A percentile compares a stretch with the other conserved stretches of the same genome.
These are phyloP conservation scores for Tylopilus felleus DNA, from an alignment of 768 basidiomycete species.

Conservation along the genomic window DNA sequence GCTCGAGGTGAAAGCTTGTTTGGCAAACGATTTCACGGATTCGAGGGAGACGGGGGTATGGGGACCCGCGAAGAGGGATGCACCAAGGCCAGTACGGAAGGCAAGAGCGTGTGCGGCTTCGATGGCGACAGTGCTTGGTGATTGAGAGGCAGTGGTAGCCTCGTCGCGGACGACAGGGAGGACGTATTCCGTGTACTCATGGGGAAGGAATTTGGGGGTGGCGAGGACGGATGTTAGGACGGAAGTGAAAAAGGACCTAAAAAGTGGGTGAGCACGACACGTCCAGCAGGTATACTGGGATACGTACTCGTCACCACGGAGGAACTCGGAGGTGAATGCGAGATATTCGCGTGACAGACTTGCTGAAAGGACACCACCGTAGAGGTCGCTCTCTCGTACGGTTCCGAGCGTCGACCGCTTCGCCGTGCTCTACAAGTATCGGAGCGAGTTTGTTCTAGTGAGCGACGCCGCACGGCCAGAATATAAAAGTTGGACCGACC, in stretches of 20 bases:
- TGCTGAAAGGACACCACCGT: constrained; percentile 87
- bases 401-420: constrained; percentile 87
- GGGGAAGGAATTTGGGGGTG: constrained; percentile 75
- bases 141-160: constrained; percentile 50
- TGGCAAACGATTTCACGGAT: constrained; percentile 73
- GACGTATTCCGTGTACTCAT: constrained; percentile 76
- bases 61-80: constrained; percentile 80
- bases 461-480: background rate
- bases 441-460: background rate
- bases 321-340: constrained; percentile 90
- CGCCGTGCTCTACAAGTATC: constrained; percentile 64
- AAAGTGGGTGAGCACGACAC: background rate
- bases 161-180: constrained; percentile 70
- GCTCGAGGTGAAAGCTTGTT: constrained; percentile 66
- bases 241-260: constrained; percentile 85
- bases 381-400: constrained; percentile 88
- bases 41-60: constrained; percentile 59
- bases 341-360: constrained; percentile 87
- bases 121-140: constrained; percentile 68
- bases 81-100: constrained; percentile 92
- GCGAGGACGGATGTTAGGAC: constrained; percentile 82
- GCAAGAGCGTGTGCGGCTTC: constrained; percentile 88
- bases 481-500: constrained; percentile 46
- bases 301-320: constrained; percentile 93
- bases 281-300: background rate